Evolutionary conservation across 2,329 filamentous ascomycete genomes (phyloP), one percentile per base, ranked within the genome.

Genomic region (Harringtonia aguacate): DNA sequence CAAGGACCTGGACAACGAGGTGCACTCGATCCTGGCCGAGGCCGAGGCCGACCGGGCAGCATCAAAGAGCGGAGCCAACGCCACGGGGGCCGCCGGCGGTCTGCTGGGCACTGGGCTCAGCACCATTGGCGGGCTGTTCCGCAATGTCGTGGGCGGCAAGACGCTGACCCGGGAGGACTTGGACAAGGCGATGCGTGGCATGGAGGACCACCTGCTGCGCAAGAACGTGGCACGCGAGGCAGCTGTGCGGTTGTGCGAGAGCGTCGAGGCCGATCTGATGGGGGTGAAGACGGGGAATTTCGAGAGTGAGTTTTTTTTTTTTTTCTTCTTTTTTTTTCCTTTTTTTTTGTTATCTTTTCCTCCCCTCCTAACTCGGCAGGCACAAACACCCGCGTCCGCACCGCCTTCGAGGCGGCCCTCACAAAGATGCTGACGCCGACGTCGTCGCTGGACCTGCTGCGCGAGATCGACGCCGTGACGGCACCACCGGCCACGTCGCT

Each of bases 221-320:
- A 98, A 98, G 70, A 98, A 98, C 56, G 89, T 98, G 24, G 92
- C 92, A 0, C 84, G 86, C 43, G 92, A 97, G 68, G 92, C 92
- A 15, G 92, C 90, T 2, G 75, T 95, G 28, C 84, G 92, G 43
- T 69, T 98, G 35, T 95, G 90, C 60, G 82, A 94, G 50, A 87
- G 87, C 41, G 90, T 98, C 8, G 85, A 95, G 61, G 81, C 84
- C 55, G 89, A 95, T 58, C 71, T 98, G 22, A 65, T 95, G 17
- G 89, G 92, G 24, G 81, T 89, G 53, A 95, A 90, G 68, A 98
- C 92, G 0, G 86, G 79, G 36, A 94, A 72, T 58, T 98, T 97
- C 61, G 90, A 95, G 61, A 89, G 69, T 65, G 46, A 36, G 62
- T 58, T 21, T n/a, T 3, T 9, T 17, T 13, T 31, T 22, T 18